These are phyloP conservation scores for Aphanomyces euteiches DNA, from an alignment of 352 stramenopile species.

Conservation along the genomic window DNA sequence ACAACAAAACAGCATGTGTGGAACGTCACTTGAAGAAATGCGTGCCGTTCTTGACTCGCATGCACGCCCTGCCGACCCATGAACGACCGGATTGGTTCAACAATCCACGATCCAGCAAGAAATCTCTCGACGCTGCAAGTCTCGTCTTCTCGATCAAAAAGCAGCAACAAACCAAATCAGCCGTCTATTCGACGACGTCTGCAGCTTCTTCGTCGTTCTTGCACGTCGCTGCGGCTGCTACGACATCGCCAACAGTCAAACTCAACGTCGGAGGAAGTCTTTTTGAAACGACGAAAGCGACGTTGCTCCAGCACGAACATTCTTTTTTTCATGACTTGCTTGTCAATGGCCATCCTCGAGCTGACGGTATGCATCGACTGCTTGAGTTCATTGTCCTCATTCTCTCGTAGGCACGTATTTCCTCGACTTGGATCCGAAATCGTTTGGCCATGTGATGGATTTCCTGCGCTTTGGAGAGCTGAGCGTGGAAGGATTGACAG, in stretches of 20 bases:
- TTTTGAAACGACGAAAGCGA: constrained; percentile 25
- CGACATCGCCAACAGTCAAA: constrained; percentile 7
- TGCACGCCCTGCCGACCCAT: constrained; percentile 1
- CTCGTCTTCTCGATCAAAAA: constrained; percentile 19
- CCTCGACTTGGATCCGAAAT: constrained; percentile 27
- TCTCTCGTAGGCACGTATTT: constrained; percentile 24
- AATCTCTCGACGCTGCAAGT: background rate
- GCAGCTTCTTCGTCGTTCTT: background rate
- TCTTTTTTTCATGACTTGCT: constrained; percentile 27
- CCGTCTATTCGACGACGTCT: background rate
- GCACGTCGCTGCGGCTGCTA: background rate
- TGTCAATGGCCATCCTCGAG: background rate
- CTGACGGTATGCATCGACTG: constrained; percentile 1
- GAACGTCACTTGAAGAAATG: constrained; percentile 26
- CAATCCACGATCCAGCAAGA: background rate
- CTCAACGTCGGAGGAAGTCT: constrained; percentile 27
- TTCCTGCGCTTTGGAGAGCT: constrained; percentile 29
- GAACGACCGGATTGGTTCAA: constrained; percentile 28
- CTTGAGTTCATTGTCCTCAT: background rate
- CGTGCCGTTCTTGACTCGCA: constrained; percentile 15
- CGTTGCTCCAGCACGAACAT: constrained; percentile 24
- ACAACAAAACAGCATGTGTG: constrained; percentile 30
- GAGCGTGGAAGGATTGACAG: constrained; percentile 17
- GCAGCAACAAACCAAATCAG: background rate
- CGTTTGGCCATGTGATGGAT: constrained; percentile 20